These are phyloP conservation scores for Pichia sp. DNA, from an alignment of 1,139 yeast genomes.

Conservation along the genomic window DNA sequence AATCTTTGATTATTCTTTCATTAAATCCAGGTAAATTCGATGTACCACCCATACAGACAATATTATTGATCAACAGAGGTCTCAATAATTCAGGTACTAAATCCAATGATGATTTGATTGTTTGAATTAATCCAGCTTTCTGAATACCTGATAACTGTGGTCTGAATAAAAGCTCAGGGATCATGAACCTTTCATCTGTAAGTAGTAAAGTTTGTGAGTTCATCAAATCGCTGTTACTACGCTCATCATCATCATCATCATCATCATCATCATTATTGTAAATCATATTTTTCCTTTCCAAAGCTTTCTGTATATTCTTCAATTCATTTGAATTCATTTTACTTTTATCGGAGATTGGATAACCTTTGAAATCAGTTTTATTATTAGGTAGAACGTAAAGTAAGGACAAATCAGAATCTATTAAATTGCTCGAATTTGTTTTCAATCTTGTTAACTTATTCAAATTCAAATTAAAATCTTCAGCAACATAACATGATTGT, in stretches of 20 bases:
- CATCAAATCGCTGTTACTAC: background rate
- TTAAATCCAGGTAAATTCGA: constrained; percentile 63
- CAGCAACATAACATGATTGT: constrained; percentile 64
- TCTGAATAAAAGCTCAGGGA: constrained; percentile 81
- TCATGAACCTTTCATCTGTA: constrained; percentile 76
- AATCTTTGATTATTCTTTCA: constrained; percentile 50
- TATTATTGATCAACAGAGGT: constrained; percentile 74
- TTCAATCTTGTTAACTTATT: constrained; percentile 30
- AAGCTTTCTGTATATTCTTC: constrained; percentile 5
- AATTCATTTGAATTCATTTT: constrained; percentile 5
- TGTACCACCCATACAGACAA: constrained; percentile 78
- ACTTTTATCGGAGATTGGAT: constrained; percentile 34
- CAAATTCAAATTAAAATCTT: constrained; percentile 55
- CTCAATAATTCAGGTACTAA: constrained; percentile 67
- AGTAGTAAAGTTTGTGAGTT: constrained; percentile 52
- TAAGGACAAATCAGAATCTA: constrained; percentile 29
- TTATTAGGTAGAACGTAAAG: constrained; percentile 85
- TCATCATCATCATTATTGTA: constrained; percentile 10
- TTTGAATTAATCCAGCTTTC: constrained; percentile 65
- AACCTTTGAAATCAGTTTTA: constrained; percentile 68
- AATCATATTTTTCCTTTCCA: constrained; percentile 2
- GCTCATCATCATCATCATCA: constrained; percentile 28
- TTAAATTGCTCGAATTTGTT: constrained; percentile 12
- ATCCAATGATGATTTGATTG: constrained; percentile 63
- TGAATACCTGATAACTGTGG: constrained; percentile 79